Conservation (phyloP, 176 grass and related monocot species). For the Bonia amplexicaulis region DNA sequence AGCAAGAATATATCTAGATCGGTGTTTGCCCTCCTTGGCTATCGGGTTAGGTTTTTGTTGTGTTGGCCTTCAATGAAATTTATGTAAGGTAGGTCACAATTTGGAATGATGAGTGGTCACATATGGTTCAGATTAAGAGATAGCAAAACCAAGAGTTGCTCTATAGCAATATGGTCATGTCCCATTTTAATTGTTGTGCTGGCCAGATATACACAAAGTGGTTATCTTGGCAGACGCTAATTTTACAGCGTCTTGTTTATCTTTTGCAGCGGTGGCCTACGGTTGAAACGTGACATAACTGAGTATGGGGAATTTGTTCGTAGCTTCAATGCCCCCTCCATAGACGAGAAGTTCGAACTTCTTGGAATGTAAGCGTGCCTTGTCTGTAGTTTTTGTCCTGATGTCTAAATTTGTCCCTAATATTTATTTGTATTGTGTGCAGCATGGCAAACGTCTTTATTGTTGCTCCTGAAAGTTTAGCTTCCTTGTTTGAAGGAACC, state of each 20-base stretch:
- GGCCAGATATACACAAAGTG: neutral
- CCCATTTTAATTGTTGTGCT: neutral
- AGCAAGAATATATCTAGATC: neutral
- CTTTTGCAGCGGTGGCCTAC: slow-evolving; percentile 73
- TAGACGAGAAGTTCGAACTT: slow-evolving; percentile 97
- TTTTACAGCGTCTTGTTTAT: slow-evolving; percentile 19
- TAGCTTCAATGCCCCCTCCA: slow-evolving; percentile 87
- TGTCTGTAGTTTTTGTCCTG: neutral
- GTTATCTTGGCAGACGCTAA: slow-evolving; percentile 18
- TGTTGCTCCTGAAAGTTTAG: slow-evolving; percentile 95
- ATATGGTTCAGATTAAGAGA: neutral
- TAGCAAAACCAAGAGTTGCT: neutral
- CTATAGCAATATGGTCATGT: neutral
- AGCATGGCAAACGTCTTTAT: slow-evolving; percentile 98
- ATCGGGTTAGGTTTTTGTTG: neutral
- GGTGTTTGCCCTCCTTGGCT: neutral
- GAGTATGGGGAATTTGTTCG: slow-evolving; percentile 98
- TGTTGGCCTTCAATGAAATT: neutral
- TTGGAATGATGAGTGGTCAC: neutral
- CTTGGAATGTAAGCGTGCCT: slow-evolving; percentile 80
- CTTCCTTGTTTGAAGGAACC: slow-evolving; percentile 89
- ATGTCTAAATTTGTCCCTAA: neutral
- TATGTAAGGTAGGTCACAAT: neutral
- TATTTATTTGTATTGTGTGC: slow-evolving; percentile 9
- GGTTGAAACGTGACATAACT: slow-evolving; percentile 98